phyloP scores from a whole-genome alignment of 2,329 filamentous ascomycete genomes.

The Botrytis cinerea region DNA sequence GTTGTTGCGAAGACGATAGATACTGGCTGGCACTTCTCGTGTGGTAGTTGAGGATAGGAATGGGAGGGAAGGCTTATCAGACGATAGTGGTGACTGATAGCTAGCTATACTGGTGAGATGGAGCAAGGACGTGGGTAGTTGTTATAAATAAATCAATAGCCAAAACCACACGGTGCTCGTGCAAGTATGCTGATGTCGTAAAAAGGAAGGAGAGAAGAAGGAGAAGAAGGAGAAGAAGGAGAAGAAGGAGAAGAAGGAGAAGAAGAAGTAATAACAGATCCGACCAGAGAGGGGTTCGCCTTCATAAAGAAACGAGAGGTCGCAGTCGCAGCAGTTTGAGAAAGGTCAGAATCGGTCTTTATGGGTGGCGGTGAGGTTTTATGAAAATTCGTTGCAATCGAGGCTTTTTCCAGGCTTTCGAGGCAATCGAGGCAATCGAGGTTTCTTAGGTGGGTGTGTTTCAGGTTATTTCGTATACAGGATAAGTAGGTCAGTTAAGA shows the following conservation, averaged over 20 bases:
- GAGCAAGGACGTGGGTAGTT: not conserved
- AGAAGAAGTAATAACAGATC: not conserved
- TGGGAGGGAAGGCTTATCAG: not conserved
- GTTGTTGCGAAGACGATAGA: not conserved
- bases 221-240: not conserved
- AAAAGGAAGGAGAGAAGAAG: not conserved
- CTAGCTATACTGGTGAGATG: not conserved
- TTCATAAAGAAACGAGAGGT: slow-evolving; percentile 19
- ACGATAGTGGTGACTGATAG: not conserved
- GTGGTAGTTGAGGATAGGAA: not conserved
- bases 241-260: not conserved
- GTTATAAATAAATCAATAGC: not conserved
- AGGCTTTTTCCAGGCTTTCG: slow-evolving; percentile 4
- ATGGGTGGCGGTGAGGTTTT: slow-evolving; percentile 37
- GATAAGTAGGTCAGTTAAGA: not conserved
- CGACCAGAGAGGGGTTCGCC: slow-evolving; percentile 1
- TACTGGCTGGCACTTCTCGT: not conserved
- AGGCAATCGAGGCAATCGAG: slow-evolving; percentile 5
- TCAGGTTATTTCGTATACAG: slow-evolving; percentile 23
- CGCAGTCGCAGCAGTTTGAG: slow-evolving; percentile 13
- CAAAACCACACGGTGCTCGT: not conserved
- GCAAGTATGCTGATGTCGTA: not conserved
- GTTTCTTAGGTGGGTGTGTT: slow-evolving; percentile 13
- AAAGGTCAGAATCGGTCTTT: slow-evolving; percentile 3
- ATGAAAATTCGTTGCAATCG: slow-evolving; percentile 24